phyloP scores from a whole-genome alignment of 2,329 filamentous ascomycete species.

The Aspergillus piperis region DNA sequence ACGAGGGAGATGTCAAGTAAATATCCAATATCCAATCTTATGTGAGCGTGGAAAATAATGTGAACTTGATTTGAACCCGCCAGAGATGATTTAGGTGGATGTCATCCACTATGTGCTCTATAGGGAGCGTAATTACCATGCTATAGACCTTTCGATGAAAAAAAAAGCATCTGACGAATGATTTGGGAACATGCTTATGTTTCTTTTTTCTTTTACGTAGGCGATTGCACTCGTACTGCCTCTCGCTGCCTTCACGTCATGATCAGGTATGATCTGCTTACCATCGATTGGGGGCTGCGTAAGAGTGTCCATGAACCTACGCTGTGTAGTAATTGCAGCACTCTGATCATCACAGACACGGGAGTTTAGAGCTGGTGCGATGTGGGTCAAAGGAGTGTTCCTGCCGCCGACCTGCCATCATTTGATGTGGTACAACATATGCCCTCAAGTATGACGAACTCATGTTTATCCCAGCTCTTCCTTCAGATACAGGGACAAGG shows the following conservation, averaged over 20 bases:
- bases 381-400: neutral
- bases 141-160: slow-evolving; percentile 20
- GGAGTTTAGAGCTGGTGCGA: neutral
- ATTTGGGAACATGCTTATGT: neutral
- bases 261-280: neutral
- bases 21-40: neutral
- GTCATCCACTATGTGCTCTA: slow-evolving; percentile 13
- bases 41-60: slow-evolving; percentile 2
- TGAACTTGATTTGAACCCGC: slow-evolving; percentile 7
- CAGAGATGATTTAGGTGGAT: slow-evolving; percentile 10
- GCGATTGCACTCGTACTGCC: neutral
- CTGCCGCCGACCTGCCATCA: neutral
- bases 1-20: neutral
- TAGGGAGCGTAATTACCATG: slow-evolving; percentile 17
- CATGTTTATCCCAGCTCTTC: neutral
- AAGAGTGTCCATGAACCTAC: neutral
- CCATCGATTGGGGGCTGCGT: neutral
- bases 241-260: neutral
- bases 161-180: slow-evolving; percentile 22
- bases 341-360: neutral
- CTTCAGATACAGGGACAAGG: neutral
- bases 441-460: neutral
- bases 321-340: neutral
- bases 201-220: neutral
- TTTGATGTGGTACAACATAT: neutral